Evolutionary conservation across 2,329 filamentous ascomycete species (phyloP).

Genomic region (Colletotrichum phormii): DNA sequence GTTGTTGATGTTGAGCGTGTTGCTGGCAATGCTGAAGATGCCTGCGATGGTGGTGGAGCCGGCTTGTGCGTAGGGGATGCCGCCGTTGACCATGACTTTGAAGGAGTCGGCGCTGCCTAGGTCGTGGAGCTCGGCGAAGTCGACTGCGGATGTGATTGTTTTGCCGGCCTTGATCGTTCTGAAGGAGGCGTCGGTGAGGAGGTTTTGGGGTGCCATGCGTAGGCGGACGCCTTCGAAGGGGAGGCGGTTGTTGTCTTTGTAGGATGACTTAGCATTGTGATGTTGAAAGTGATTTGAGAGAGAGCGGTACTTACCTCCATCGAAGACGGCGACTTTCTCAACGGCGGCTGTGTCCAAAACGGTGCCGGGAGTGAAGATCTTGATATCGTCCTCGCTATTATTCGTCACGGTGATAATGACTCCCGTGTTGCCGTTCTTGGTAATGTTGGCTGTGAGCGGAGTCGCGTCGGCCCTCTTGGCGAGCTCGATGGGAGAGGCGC

Average conservation of each 20-base stretch:
- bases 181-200: slow-evolving; percentile 57
- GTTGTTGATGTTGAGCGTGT: slow-evolving; percentile 63
- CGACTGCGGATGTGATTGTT: slow-evolving; percentile 60
- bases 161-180: slow-evolving; percentile 55
- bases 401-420: slow-evolving; percentile 62
- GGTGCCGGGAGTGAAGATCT: slow-evolving; percentile 60
- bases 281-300: background rate
- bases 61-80: slow-evolving; percentile 62
- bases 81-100: slow-evolving; percentile 63
- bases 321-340: slow-evolving; percentile 60
- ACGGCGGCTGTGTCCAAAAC: slow-evolving; percentile 60
- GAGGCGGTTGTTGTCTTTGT: slow-evolving; percentile 4
- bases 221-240: slow-evolving; percentile 63
- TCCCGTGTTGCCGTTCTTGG: slow-evolving; percentile 56
- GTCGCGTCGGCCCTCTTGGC: slow-evolving; percentile 46
- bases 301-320: slow-evolving; percentile 47
- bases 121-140: slow-evolving; percentile 64
- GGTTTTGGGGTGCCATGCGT: slow-evolving; percentile 53
- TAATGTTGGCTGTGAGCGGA: slow-evolving; percentile 52
- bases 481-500: slow-evolving; percentile 45
- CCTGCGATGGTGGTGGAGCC: slow-evolving; percentile 62
- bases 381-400: slow-evolving; percentile 54
- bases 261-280: background rate
- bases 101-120: slow-evolving; percentile 59
- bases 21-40: slow-evolving; percentile 64